A percentile compares a stretch with the other conserved stretches of the same genome.
Conservation (phyloP, 352 stramenopile genomes). For the Globisporangium acanthophoron region DNA sequence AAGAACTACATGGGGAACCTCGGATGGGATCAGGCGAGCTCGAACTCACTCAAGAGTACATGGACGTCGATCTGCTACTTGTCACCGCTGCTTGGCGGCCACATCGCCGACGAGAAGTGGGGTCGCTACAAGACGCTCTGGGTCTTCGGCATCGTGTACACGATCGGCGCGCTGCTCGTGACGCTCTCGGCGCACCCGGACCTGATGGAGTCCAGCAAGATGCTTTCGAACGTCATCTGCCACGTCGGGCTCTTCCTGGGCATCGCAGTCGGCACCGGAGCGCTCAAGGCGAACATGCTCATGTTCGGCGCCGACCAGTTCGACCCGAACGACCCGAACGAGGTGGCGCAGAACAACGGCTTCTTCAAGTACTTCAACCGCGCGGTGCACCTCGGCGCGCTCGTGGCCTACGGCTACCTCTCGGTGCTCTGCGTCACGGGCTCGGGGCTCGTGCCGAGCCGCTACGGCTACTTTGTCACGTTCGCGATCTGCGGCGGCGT, state of each 20-base stretch:
- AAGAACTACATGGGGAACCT: conserved; percentile 86
- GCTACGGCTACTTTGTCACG: conserved; percentile 88
- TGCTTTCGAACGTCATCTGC: conserved; percentile 57
- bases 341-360: conserved; percentile 69
- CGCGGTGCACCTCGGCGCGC: conserved; percentile 87
- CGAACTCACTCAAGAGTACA: conserved; percentile 86
- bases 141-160: conserved; percentile 82
- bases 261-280: conserved; percentile 73
- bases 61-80: conserved; percentile 87
- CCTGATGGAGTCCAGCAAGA: conserved; percentile 33
- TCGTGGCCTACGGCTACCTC: conserved; percentile 89
- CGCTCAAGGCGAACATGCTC: conserved; percentile 86
- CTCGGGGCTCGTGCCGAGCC: conserved; percentile 48
- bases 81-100: conserved; percentile 74
- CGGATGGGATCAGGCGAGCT: conserved; percentile 68
- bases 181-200: conserved; percentile 58
- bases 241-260: conserved; percentile 69
- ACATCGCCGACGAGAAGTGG: conserved; percentile 85
- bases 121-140: conserved; percentile 78
- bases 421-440: conserved; percentile 87
- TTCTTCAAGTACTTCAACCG: conserved; percentile 94
- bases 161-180: conserved; percentile 58
- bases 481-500: conserved; percentile 80
- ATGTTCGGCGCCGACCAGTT: conserved; percentile 86
- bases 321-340: conserved; percentile 77